Evolutionary conservation across 192 early-diverging fungal species (phyloP).

Genomic region (Podila horticola): DNA sequence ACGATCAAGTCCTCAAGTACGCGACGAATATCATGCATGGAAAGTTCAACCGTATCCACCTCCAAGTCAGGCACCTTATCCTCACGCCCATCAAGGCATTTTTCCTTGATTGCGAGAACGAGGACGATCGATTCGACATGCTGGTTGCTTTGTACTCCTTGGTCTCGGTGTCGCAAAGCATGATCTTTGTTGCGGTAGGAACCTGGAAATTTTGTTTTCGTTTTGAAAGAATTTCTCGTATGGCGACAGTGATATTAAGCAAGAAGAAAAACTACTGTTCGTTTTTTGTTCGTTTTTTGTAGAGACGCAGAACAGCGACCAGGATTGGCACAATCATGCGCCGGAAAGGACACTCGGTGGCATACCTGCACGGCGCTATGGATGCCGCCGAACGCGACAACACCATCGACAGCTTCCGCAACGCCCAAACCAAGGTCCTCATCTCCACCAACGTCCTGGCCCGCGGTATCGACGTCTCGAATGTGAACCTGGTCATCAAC

Average conservation of each 20-base stretch:
- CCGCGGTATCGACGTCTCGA: slow-evolving; percentile 91
- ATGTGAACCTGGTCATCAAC: slow-evolving; percentile 96
- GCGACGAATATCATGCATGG: slow-evolving; percentile 78
- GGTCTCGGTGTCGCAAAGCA: slow-evolving; percentile 93
- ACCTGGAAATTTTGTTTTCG: not conserved
- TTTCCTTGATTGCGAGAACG: slow-evolving; percentile 91
- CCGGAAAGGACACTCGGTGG: slow-evolving; percentile 65
- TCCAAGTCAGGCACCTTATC: slow-evolving; percentile 85
- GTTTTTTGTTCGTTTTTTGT: not conserved
- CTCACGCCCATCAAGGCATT: slow-evolving; percentile 94
- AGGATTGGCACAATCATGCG: slow-evolving; percentile 65
- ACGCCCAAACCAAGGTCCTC: slow-evolving; percentile 54
- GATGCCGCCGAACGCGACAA: slow-evolving; percentile 75
- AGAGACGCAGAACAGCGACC: slow-evolving; percentile 67
- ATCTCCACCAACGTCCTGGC: slow-evolving; percentile 78
- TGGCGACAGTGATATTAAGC: too few relatives aligned
- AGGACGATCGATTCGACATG: slow-evolving; percentile 79
- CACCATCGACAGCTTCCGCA: slow-evolving; percentile 72
- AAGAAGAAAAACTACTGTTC: not conserved
- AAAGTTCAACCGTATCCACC: slow-evolving; percentile 82
- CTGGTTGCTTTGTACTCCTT: slow-evolving; percentile 78
- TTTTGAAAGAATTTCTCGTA: not conserved
- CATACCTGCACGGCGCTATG: slow-evolving; percentile 79
- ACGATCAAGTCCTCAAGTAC: slow-evolving; percentile 74
- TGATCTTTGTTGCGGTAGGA: slow-evolving; percentile 89